Percentiles rank a stretch among this genome's conserved stretches.
These are phyloP conservation scores for Dryas octopetala DNA, from an alignment of 306 rosid genomes.

Conservation along the genomic window DNA sequence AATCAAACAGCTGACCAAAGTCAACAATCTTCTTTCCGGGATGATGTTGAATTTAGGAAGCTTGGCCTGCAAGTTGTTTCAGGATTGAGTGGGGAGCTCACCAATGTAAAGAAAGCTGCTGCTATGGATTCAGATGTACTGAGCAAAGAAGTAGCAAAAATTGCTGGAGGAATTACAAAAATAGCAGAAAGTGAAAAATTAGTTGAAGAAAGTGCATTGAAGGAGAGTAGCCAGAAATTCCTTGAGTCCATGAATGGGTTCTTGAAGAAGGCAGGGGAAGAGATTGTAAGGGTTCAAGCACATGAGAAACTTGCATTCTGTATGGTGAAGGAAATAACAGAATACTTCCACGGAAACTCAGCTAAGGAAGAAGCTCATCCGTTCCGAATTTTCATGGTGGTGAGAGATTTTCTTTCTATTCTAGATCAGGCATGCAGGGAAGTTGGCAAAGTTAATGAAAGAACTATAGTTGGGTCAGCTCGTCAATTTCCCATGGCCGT, in stretches of 20 bases:
- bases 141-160: slow-evolving; percentile 62
- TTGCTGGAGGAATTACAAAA: slow-evolving; percentile 59
- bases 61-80: slow-evolving; percentile 91
- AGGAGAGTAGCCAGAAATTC: slow-evolving; percentile 53
- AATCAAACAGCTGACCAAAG: slow-evolving; percentile 29
- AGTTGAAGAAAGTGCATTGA: slow-evolving; percentile 52
- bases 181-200: slow-evolving; percentile 53
- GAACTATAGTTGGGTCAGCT: slow-evolving; percentile 63
- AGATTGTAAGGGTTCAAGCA: slow-evolving; percentile 55
- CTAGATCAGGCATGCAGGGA: slow-evolving; percentile 84
- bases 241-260: slow-evolving; percentile 60
- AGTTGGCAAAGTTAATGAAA: slow-evolving; percentile 73
- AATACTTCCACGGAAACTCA: slow-evolving; percentile 84
- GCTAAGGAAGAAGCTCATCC: slow-evolving; percentile 91
- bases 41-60: slow-evolving; percentile 64
- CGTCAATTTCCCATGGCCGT: slow-evolving; percentile 43
- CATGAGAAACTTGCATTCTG: slow-evolving; percentile 55
- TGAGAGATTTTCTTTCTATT: slow-evolving; percentile 71
- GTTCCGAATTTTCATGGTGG: slow-evolving; percentile 69
- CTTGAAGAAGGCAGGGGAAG: slow-evolving; percentile 63
- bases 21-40: slow-evolving; percentile 50
- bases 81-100: slow-evolving; percentile 82
- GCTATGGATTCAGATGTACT: slow-evolving; percentile 79
- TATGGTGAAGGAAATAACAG: slow-evolving; percentile 73
- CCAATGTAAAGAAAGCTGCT: slow-evolving; percentile 79